Evolutionary conservation across 2,329 filamentous ascomycete species (phyloP).

Genomic region (Remersonia thermophila): DNA sequence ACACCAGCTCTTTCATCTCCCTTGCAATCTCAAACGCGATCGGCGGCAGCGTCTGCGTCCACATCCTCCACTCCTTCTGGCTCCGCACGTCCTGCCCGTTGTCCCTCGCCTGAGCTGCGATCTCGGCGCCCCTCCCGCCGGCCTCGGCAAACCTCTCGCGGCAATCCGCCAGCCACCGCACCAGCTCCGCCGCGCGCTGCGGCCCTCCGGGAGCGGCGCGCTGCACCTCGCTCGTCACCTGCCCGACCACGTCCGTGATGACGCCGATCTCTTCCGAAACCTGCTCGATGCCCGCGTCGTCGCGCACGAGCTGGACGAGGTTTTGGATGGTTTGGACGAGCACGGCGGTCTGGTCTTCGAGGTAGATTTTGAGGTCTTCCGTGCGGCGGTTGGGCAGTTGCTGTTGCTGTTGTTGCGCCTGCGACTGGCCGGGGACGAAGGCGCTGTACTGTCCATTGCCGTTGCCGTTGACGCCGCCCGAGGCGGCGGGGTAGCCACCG

Average conservation of each 20-base stretch:
- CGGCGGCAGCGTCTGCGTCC: conserved; percentile 62
- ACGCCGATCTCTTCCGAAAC: conserved; percentile 59
- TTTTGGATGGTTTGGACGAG: conserved; percentile 71
- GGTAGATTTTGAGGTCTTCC: conserved; percentile 54
- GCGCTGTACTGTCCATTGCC: too few relatives aligned
- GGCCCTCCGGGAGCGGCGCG: conserved; percentile 28
- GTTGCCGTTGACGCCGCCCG: conserved; percentile 28
- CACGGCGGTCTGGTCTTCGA: conserved; percentile 70
- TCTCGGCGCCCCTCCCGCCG: conserved; percentile 46
- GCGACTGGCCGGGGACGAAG: too few relatives aligned
- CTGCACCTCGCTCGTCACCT: conserved; percentile 56
- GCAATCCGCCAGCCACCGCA: conserved; percentile 48
- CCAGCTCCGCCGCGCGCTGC: conserved; percentile 35
- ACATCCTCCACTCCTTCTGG: conserved; percentile 46
- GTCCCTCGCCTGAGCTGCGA: conserved; percentile 30
- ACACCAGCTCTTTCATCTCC: conserved; percentile 62
- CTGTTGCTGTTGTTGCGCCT: conserved; percentile 7
- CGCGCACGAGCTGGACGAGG: conserved; percentile 61
- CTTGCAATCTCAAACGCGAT: conserved; percentile 79
- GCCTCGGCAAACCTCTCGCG: conserved; percentile 53
- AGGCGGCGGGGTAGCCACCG: conserved; percentile 23
- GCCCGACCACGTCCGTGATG: conserved; percentile 58
- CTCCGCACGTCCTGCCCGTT: conserved; percentile 37
- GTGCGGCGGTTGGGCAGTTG: conserved; percentile 23
- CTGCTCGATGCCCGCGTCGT: conserved; percentile 48